These are phyloP conservation scores for Coemansia sp. DNA, from an alignment of 192 early-diverging fungal genomes.

Conservation along the genomic window DNA sequence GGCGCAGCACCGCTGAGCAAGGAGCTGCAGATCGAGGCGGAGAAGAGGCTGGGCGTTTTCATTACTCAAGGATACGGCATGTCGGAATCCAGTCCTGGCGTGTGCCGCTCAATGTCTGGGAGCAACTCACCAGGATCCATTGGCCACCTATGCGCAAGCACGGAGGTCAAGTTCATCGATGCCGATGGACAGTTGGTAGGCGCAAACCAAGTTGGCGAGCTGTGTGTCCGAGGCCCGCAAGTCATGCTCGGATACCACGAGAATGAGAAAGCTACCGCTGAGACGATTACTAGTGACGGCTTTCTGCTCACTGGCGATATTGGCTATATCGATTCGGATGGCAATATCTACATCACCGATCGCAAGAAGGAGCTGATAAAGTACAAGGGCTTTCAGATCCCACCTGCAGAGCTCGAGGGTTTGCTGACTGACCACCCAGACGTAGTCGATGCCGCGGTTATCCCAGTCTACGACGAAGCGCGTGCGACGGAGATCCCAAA, in stretches of 20 bases:
- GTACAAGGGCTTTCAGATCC: constrained; percentile 83
- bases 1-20: constrained; percentile 80
- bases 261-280: constrained; percentile 71
- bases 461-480: constrained; percentile 60
- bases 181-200: constrained; percentile 67
- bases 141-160: constrained; percentile 70
- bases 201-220: constrained; percentile 69
- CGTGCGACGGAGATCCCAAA: constrained; percentile 73
- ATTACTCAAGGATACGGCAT: constrained; percentile 66
- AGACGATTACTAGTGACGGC: constrained; percentile 69
- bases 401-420: constrained; percentile 88
- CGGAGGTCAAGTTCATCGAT: constrained; percentile 70
- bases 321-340: constrained; percentile 63
- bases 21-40: constrained; percentile 62
- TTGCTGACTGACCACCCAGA: constrained; percentile 65
- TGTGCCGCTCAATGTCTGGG: constrained; percentile 25
- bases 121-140: constrained; percentile 56
- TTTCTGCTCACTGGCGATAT: constrained; percentile 87
- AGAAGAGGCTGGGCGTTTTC: constrained; percentile 39
- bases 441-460: constrained; percentile 68
- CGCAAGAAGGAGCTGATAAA: constrained; percentile 93
- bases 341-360: constrained; percentile 64
- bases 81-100: constrained; percentile 58
- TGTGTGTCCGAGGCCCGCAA: constrained; percentile 83
- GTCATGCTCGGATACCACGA: constrained; percentile 87